Evolutionary conservation across 1,139 yeast genomes (phyloP), one percentile per base, ranked within the genome.

Genomic region (Zygoascus meyerae): DNA sequence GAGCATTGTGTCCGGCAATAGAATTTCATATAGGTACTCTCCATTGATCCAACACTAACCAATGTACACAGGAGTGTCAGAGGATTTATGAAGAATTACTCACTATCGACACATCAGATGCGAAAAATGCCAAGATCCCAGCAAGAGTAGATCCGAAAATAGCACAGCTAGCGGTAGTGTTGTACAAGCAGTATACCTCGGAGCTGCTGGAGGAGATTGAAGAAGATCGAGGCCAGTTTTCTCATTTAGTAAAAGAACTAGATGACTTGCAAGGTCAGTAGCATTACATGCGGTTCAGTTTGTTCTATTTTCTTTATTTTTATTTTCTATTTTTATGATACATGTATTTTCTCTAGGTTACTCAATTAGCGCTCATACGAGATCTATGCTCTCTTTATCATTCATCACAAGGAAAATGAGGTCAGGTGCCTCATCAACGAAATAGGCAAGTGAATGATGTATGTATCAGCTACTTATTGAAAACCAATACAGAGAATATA

Each of bases 131-230:
- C 42, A 36, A 40, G 21, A 21, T 36, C n/a, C 37, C 43, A 18
- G 17, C 36, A 34, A 46, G 50, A 39, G 56, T 56, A 10, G 54
- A 60, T 2, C 55, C 59, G n/a, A 59, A 64, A 52, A 59, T 64
- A 16, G 54, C 62, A 38, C 55, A 52, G 33, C 51, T 67, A 37
- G 67, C 70, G 1, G 61, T 62, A 47, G 38, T 49, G 1, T 49
- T 64, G 30, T 66, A 66, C 51, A 49, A 53, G 45, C 52, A 55
- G 32, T 66, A 64, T 49, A 52, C 60, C 9, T 62, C 56, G 16
- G 58, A 58, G 48, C 49, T 67, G 37, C 38, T 55, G 26, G 43
- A 48, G 21, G 47, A 52, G 16, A 56, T 64, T 15, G 52, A 55
- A n/a, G 41, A 49, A 8, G 67, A 63, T 45, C 62, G 60, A 45